Conservation (phyloP, 805 yeast genomes). For the Jamesozyma piceae region DNA sequence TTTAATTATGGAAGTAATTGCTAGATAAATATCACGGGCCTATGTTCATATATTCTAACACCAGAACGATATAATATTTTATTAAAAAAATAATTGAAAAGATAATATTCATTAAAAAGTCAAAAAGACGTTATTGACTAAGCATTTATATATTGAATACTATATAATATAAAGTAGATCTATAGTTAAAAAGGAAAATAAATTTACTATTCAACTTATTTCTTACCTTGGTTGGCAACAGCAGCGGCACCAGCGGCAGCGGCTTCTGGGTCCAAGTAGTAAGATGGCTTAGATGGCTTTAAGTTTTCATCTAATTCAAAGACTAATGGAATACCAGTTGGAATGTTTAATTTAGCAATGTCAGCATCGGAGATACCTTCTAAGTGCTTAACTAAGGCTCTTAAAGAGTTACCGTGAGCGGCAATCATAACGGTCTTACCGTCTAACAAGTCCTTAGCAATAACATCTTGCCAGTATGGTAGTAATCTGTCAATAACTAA, state of each 20-base stretch:
- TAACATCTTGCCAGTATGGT: slow-evolving; percentile 94
- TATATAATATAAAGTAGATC: neutral
- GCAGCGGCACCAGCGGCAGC: slow-evolving; percentile 99
- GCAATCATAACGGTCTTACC: slow-evolving; percentile 89
- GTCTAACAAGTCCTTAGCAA: slow-evolving; percentile 69
- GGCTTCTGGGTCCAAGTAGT: slow-evolving; percentile 98
- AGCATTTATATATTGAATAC: neutral
- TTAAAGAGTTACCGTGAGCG: slow-evolving; percentile 97
- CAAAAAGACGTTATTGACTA: slow-evolving; percentile 1
- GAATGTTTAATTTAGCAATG: slow-evolving; percentile 90
- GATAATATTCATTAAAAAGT: neutral
- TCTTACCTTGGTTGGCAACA: slow-evolving; percentile 92
- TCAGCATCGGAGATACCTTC: slow-evolving; percentile 87
- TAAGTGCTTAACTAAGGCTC: slow-evolving; percentile 93
- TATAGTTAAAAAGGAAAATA: neutral
- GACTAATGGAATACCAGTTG: slow-evolving; percentile 97
- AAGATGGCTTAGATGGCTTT: slow-evolving; percentile 85
- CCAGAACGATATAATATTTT: too few relatives aligned
- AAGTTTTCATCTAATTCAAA: slow-evolving; percentile 84
- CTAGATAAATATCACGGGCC: neutral
- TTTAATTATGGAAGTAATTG: neutral
- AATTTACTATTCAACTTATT: slow-evolving; percentile 16
- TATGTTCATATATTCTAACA: too few relatives aligned
- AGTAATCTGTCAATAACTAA: slow-evolving; percentile 91
- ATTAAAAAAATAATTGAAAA: too few relatives aligned